phyloP scores from a whole-genome alignment of 139 green algal species.

The Chlorella sp. region DNA sequence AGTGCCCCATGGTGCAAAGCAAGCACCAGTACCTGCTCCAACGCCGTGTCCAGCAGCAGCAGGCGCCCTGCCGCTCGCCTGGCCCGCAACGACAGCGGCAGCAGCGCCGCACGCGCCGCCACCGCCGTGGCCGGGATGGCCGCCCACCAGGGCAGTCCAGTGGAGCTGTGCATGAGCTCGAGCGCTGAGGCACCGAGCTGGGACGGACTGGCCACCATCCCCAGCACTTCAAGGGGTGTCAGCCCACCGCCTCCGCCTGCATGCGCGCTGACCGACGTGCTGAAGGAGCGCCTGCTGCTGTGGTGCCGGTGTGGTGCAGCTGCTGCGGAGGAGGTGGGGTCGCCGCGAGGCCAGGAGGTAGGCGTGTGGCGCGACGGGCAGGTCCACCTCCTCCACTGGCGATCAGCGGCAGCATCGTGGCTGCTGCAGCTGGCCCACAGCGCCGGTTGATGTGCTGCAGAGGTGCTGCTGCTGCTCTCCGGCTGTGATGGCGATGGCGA shows the following conservation, averaged over 20 bases:
- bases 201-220: slow-evolving; percentile 19
- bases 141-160: slow-evolving; percentile 30
- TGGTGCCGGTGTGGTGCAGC: neutral
- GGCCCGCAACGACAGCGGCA: slow-evolving; percentile 29
- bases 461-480: too few species aligned
- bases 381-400: too few species aligned
- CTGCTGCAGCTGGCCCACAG: too few species aligned
- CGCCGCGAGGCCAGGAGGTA: too few species aligned
- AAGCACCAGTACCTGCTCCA: slow-evolving; percentile 3
- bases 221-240: slow-evolving; percentile 9
- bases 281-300: neutral
- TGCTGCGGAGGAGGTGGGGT: too few species aligned
- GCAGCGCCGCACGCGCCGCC: slow-evolving; percentile 2
- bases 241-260: neutral
- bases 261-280: neutral
- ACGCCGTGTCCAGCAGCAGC: slow-evolving; percentile 14
- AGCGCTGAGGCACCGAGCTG: slow-evolving; percentile 30
- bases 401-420: too few species aligned
- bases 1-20: too few species aligned
- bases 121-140: slow-evolving; percentile 21
- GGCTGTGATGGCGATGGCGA: too few species aligned
- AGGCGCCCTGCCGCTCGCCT: slow-evolving; percentile 27
- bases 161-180: slow-evolving; percentile 21
- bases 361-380: too few species aligned
- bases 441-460: too few species aligned